A percentile compares a stretch with the other conserved stretches of the same genome.
These are phyloP conservation scores for Telfairia occidentalis DNA, from an alignment of 331 rosid species.

Conservation along the genomic window DNA sequence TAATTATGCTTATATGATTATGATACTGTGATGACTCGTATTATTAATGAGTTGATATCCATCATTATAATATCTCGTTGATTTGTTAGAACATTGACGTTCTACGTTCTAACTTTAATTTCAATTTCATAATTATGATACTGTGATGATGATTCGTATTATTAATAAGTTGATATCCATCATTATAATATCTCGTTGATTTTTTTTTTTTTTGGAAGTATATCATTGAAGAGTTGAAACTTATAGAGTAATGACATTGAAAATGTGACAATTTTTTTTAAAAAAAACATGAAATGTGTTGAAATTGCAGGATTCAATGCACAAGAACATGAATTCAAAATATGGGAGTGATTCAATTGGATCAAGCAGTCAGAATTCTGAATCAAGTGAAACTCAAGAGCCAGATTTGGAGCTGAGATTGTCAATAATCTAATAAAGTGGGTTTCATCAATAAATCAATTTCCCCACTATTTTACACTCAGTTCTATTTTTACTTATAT, in stretches of 20 bases:
- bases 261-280: not conserved
- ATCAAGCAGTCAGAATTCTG: constrained; percentile 78
- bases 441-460: not conserved
- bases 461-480: not conserved
- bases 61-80: too few relatives aligned
- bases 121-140: too few relatives aligned
- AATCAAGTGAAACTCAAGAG: constrained; percentile 77
- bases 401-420: constrained; percentile 93
- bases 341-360: constrained; percentile 46
- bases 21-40: too few relatives aligned
- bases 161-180: not conserved
- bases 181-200: too few relatives aligned
- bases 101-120: too few relatives aligned
- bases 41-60: too few relatives aligned
- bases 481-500: not conserved
- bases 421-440: constrained; percentile 40
- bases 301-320: constrained; percentile 41
- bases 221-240: not conserved
- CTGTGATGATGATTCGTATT: too few relatives aligned
- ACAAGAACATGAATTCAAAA: constrained; percentile 24
- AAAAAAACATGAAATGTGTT: not conserved
- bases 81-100: too few relatives aligned
- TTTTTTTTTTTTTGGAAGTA: too few relatives aligned
- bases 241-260: not conserved
- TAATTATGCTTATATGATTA: too few relatives aligned